Evolutionary conservation across 202 grass and related monocot genomes (phyloP).

Genomic region (Bolboschoenoplectus hybrid): DNA sequence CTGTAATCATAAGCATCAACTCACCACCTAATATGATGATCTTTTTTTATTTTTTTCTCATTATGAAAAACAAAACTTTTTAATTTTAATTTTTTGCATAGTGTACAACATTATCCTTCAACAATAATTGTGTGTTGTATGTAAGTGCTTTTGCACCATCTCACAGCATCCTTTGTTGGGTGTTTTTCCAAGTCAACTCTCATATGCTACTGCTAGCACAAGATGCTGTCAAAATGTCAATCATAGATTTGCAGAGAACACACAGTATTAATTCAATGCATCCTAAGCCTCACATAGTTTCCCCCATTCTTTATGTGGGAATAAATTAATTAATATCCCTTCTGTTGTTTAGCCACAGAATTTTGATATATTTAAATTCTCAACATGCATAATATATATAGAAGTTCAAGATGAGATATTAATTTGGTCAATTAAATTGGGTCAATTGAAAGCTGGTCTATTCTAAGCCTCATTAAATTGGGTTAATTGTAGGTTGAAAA

Average conservation of each 20-base stretch:
- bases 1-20: background rate
- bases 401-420: background rate
- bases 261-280: background rate
- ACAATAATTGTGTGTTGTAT: background rate
- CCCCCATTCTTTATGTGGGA: background rate
- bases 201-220: constrained; percentile 13
- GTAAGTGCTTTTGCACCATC: background rate
- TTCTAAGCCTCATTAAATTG: background rate
- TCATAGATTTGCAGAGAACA: background rate
- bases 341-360: background rate
- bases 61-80: background rate
- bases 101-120: background rate
- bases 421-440: background rate
- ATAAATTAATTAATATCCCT: background rate
- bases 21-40: background rate
- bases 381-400: background rate
- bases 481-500: background rate
- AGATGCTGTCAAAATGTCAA: background rate
- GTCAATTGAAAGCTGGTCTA: background rate
- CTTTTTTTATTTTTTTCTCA: background rate
- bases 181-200: constrained; percentile 26
- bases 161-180: background rate
- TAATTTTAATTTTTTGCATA: background rate
- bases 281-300: background rate
- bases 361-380: background rate